A percentile compares a stretch with the other conserved stretches of the same genome.
Conservation (phyloP, 1,284 basidiomycete genomes). For the Ustilago trichophora region DNA sequence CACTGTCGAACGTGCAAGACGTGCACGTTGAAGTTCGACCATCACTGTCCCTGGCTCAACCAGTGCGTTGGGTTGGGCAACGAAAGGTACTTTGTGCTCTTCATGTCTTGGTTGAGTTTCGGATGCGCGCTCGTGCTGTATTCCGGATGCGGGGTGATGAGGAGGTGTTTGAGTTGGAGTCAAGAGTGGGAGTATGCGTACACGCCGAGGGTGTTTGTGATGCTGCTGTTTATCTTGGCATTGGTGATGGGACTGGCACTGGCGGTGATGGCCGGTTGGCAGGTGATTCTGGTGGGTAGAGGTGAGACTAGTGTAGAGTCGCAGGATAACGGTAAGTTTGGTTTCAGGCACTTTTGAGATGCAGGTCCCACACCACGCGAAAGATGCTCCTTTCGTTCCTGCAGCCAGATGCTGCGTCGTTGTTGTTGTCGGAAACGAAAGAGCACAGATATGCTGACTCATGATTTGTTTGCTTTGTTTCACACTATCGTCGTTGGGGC, state of each 20-base stretch:
- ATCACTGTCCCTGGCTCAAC: constrained; percentile 81
- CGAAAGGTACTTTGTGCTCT: constrained; percentile 93
- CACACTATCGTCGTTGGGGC: too few species aligned
- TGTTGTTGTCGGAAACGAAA: too few species aligned
- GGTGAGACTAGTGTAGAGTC: constrained; percentile 91
- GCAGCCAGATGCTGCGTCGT: too few species aligned
- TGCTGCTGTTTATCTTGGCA: constrained; percentile 74
- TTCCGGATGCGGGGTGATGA: constrained; percentile 31
- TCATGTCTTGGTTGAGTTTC: constrained; percentile 74
- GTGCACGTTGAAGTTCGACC: constrained; percentile 84
- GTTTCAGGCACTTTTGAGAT: too few species aligned
- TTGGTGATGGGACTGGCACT: constrained; percentile 80
- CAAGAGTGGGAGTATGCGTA: constrained; percentile 72
- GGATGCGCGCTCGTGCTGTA: constrained; percentile 51
- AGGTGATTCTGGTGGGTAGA: constrained; percentile 77
- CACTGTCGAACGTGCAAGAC: constrained; percentile 92
- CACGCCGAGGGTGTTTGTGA: constrained; percentile 77
- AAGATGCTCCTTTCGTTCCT: too few species aligned
- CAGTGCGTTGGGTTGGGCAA: constrained; percentile 94
- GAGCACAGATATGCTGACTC: too few species aligned
- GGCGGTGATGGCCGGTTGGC: constrained; percentile 80
- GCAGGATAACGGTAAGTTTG: constrained; percentile 78
- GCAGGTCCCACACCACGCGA: too few species aligned
- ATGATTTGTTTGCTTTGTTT: too few species aligned
- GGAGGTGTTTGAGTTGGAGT: constrained; percentile 17